Conservation (phyloP, 768 basidiomycete species). For the Asterophora parasitica region DNA sequence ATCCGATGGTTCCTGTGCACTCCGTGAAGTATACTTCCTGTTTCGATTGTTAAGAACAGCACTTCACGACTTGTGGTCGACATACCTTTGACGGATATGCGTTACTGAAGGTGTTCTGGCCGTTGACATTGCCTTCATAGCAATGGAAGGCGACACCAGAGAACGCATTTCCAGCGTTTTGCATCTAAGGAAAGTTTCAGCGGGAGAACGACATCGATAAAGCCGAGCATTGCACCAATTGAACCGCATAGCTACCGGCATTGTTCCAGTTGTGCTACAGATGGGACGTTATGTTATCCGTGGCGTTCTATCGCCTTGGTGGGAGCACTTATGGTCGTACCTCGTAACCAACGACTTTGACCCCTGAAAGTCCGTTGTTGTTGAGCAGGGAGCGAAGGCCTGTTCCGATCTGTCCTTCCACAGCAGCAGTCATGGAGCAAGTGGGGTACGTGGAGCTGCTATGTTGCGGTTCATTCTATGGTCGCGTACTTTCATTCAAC, state of each 20-base stretch:
- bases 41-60: not conserved
- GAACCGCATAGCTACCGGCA: conserved; percentile 59
- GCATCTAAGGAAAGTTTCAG: conserved; percentile 32
- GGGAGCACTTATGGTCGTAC: conserved; percentile 4
- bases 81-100: conserved; percentile 18
- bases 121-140: conserved; percentile 34
- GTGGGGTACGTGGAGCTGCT: conserved; percentile 68
- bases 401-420: conserved; percentile 56
- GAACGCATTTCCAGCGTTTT: conserved; percentile 50
- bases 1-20: conserved; percentile 60
- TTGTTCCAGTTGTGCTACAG: conserved; percentile 64
- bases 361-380: conserved; percentile 51
- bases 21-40: conserved; percentile 53
- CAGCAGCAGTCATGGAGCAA: conserved; percentile 45
- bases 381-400: conserved; percentile 56
- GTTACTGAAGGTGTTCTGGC: conserved; percentile 17
- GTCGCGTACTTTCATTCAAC: not conserved
- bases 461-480: conserved; percentile 47
- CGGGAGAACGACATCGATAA: no score
- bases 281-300: conserved; percentile 26
- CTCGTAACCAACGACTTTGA: conserved; percentile 55
- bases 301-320: not conserved
- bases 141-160: conserved; percentile 72
- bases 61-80: not conserved
- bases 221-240: conserved; percentile 24